Percentiles rank a stretch among this genome's conserved stretches.
These are phyloP conservation scores for Periconia sp. DNA, from an alignment of 2,329 filamentous ascomycete species.

Conservation along the genomic window DNA sequence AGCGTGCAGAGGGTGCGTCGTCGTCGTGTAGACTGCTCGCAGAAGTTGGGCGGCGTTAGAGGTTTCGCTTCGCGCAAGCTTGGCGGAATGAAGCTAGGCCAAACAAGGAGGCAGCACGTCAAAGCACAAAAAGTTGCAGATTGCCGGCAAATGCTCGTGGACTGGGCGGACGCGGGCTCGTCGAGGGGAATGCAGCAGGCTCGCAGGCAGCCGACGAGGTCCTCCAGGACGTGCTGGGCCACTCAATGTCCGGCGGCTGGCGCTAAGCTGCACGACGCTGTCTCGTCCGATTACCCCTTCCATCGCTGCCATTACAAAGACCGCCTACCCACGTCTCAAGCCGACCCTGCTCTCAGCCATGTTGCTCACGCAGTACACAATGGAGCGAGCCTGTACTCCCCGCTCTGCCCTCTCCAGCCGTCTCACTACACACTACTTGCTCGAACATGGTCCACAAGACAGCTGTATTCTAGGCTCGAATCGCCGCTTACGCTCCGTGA, in stretches of 20 bases:
- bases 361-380: not conserved
- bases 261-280: conserved; percentile 2
- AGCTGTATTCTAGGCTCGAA: conserved; percentile 5
- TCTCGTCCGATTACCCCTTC: conserved; percentile 4
- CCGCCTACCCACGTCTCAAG: conserved; percentile 3
- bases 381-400: not conserved
- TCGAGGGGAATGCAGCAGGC: no score
- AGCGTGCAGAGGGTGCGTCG: conserved; percentile 26
- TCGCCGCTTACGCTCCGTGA: conserved; percentile 12
- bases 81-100: conserved; percentile 20
- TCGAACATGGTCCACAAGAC: conserved; percentile 1
- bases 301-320: conserved; percentile 11
- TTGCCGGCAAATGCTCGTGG: not conserved
- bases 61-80: conserved; percentile 33
- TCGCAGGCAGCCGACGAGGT: no score
- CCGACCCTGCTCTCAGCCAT: not conserved
- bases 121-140: conserved; percentile 11
- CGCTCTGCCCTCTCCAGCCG: not conserved
- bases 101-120: conserved; percentile 2
- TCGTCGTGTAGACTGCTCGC: conserved; percentile 10
- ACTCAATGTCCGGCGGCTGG: not conserved
- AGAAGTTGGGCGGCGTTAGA: conserved; percentile 27
- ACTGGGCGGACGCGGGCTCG: no score
- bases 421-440: not conserved
- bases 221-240: no score